These are phyloP conservation scores for Gossypium bickii DNA, from an alignment of 345 rosid species.

Conservation along the genomic window DNA sequence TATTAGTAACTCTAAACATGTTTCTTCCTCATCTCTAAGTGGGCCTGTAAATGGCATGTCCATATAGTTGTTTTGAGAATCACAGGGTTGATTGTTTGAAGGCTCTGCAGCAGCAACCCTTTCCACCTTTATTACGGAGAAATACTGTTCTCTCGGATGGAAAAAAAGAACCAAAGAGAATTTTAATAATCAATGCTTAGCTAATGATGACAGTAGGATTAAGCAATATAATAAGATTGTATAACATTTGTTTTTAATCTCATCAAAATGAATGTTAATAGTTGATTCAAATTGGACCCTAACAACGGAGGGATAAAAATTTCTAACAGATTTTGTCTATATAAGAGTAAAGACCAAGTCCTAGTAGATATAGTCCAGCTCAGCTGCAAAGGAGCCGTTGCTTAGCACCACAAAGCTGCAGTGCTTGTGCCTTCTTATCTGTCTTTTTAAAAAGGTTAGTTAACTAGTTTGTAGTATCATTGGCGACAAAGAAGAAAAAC, in stretches of 20 bases:
- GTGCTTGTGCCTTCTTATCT: not conserved
- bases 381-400: not conserved
- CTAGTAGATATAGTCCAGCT: not conserved
- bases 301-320: not conserved
- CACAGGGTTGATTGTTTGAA: not conserved
- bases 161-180: not conserved
- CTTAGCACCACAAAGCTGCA: not conserved
- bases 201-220: too few species aligned
- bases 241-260: too few species aligned
- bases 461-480: too few species aligned
- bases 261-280: too few species aligned
- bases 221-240: not conserved
- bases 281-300: too few species aligned
- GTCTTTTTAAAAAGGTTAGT: not conserved
- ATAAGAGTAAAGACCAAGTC: not conserved
- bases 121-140: slow-evolving; percentile 34
- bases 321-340: slow-evolving; percentile 14
- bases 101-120: slow-evolving; percentile 12
- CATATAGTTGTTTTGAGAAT: not conserved
- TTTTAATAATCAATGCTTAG: not conserved
- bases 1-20: slow-evolving; percentile 39
- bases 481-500: slow-evolving; percentile 21
- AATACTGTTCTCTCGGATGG: slow-evolving; percentile 40
- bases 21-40: slow-evolving; percentile 50
- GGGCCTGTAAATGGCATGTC: slow-evolving; percentile 15